Percentiles rank a stretch among this genome's conserved stretches.
phyloP scores from a whole-genome alignment of 2,329 filamentous ascomycete species.

The Coniochaeta pulveracea region DNA sequence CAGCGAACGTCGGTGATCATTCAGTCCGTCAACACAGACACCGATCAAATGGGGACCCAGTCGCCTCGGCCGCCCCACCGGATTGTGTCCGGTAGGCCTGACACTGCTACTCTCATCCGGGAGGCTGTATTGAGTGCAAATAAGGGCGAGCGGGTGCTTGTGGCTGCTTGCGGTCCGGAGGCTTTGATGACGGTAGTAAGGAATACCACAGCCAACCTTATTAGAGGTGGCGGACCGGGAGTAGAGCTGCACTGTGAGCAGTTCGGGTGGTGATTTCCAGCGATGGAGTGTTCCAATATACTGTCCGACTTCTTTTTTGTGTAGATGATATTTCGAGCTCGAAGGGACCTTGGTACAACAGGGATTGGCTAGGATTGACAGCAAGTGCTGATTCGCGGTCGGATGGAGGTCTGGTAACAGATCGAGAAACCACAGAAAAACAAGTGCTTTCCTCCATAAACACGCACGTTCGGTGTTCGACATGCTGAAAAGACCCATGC shows the following conservation, averaged over 20 bases:
- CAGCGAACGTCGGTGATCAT: neutral
- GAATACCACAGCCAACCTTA: slow-evolving; percentile 29
- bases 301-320: no score
- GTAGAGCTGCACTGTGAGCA: slow-evolving; percentile 40
- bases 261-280: slow-evolving; percentile 30
- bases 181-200: slow-evolving; percentile 31
- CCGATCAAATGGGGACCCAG: slow-evolving; percentile 1
- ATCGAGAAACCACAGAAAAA: no score
- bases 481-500: no score
- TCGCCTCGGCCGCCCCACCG: slow-evolving; percentile 11
- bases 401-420: no score
- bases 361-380: no score
- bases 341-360: no score
- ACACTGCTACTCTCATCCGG: slow-evolving; percentile 25
- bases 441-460: no score
- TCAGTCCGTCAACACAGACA: neutral
- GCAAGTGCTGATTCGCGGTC: no score
- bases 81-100: slow-evolving; percentile 26
- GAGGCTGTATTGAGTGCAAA: slow-evolving; percentile 21
- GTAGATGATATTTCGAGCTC: no score
- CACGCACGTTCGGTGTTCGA: no score
- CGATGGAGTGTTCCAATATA: no score
- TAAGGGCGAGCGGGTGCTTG: slow-evolving; percentile 25
- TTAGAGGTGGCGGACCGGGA: slow-evolving; percentile 29
- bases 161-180: slow-evolving; percentile 37